Evolutionary conservation across 768 basidiomycete species (phyloP), one percentile per base, ranked within the genome.

Genomic region (Leccinum obscurum): DNA sequence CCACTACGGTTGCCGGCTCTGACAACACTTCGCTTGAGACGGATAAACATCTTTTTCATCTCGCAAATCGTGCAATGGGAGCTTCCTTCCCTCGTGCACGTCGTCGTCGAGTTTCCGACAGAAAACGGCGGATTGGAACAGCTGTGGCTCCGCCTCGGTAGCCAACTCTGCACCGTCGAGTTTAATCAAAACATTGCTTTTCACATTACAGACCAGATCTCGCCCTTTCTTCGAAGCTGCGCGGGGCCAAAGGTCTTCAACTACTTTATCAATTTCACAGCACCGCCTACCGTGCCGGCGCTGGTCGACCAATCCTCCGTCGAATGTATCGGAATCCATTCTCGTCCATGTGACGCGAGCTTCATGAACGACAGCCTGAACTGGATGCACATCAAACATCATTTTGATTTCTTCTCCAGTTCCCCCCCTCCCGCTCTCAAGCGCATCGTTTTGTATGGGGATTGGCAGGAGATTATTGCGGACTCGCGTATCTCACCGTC

Each of bases 101-200:
- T 88, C 60, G 72, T 88, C 58, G 66, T 82, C 58, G 87, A 88
- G 64, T 76, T 77, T 28, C 79, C 82, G 22, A 64, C 70, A 17
- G 67, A 66, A 17, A 70, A 75, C 32, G 69, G 72, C 13, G 77
- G 77, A 17, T 62, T 83, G 61, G 76, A 79, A 41, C 68, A 70
- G 30, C 59, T 88, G 22, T 86, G 84, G 85, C 72, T 77, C 35
- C 64, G 64, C 17, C 80, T 83, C 54, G 85, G 85, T 26, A 58
- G 63, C 51, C 83, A 82, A 60, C 77, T 88, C 50, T 74, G 76
- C 56, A 77, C 75, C 2, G 75, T 88, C 24, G 87, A 88, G 65
- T 79, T 89, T 57, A 86, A 87, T 35, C 78, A 73, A 62, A 80
- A 83, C 67, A 63, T 85, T 32, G 81, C 78, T 44, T 89, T 88